Evolutionary conservation across 257 asterid species (phyloP).

Genomic region (Lantana camara): DNA sequence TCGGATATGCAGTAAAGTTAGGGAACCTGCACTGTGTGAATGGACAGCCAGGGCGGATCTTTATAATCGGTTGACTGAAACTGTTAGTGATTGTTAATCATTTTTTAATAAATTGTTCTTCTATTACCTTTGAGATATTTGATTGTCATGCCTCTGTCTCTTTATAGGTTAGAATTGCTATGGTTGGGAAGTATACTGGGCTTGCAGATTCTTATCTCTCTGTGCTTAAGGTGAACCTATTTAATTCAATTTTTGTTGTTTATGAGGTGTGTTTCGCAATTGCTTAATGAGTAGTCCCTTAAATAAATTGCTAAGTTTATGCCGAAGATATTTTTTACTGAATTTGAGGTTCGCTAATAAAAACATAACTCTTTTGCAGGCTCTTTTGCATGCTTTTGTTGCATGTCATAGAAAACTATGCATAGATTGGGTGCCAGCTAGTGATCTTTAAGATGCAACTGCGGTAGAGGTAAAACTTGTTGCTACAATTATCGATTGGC

Average conservation of each 20-base stretch:
- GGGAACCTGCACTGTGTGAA: slow-evolving; percentile 69
- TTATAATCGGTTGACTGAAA: slow-evolving; percentile 60
- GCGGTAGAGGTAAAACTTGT: slow-evolving; percentile 53
- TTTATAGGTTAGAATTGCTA: slow-evolving; percentile 73
- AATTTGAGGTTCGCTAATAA: slow-evolving; percentile 21
- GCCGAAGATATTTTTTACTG: not conserved
- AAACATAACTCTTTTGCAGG: too few species aligned
- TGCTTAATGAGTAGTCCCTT: slow-evolving; percentile 4
- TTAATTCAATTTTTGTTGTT: slow-evolving; percentile 18
- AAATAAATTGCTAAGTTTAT: not conserved
- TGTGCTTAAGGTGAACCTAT: slow-evolving; percentile 59
- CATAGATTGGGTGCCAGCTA: slow-evolving; percentile 86
- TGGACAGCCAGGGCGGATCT: slow-evolving; percentile 86
- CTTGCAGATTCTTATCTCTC: slow-evolving; percentile 81
- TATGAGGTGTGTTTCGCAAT: not conserved
- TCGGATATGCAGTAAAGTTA: slow-evolving; percentile 57
- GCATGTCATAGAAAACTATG: slow-evolving; percentile 72
- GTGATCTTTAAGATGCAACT: slow-evolving; percentile 84
- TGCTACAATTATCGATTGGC: slow-evolving; percentile 18
- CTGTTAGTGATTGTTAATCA: slow-evolving; percentile 54
- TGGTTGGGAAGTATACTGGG: slow-evolving; percentile 90
- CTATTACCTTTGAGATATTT: slow-evolving; percentile 6
- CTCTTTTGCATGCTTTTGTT: slow-evolving; percentile 95
- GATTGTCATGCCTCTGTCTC: slow-evolving; percentile 10
- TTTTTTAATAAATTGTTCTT: slow-evolving; percentile 14